These are phyloP conservation scores for Penicillium sp. DNA, from an alignment of 2,329 filamentous ascomycete genomes.

Conservation along the genomic window DNA sequence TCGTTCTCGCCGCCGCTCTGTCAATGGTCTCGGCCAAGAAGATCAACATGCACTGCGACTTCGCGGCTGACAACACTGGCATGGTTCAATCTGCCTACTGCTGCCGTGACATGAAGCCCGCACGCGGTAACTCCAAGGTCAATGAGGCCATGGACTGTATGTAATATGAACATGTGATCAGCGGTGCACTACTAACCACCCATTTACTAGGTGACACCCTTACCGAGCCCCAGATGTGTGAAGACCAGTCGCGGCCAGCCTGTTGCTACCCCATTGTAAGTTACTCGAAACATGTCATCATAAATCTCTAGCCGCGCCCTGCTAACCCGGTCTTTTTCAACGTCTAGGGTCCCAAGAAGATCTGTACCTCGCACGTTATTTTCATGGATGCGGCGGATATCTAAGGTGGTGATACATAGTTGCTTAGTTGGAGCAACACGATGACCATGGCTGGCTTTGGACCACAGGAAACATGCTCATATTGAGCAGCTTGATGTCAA, in stretches of 20 bases:
- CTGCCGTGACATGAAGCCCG: constrained; percentile 26
- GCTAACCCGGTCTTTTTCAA: background rate
- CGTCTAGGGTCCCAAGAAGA: constrained; percentile 25
- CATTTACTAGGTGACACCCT: constrained; percentile 15
- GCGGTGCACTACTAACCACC: constrained; percentile 9
- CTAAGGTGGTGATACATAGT: constrained; percentile 1
- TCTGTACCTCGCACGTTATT: constrained; percentile 29
- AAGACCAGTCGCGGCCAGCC: constrained; percentile 27
- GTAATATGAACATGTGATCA: constrained; percentile 3
- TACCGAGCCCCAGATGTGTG: constrained; percentile 23
- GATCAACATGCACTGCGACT: constrained; percentile 29
- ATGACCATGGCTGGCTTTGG: too few relatives aligned
- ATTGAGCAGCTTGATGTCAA: constrained; percentile 8
- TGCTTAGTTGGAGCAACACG: background rate
- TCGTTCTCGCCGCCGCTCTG: constrained; percentile 15
- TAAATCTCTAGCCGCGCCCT: background rate
- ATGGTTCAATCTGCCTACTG: constrained; percentile 33
- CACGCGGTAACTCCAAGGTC: constrained; percentile 19
- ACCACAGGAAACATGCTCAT: too few relatives aligned
- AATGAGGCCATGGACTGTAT: constrained; percentile 28
- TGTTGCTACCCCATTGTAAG: constrained; percentile 36
- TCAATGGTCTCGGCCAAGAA: constrained; percentile 20
- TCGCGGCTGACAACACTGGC: constrained; percentile 27
- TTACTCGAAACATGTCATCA: background rate
- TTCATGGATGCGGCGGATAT: constrained; percentile 23